Conservation (phyloP, 176 grass and related monocot genomes). For the Cenchrus fungigraminus region DNA sequence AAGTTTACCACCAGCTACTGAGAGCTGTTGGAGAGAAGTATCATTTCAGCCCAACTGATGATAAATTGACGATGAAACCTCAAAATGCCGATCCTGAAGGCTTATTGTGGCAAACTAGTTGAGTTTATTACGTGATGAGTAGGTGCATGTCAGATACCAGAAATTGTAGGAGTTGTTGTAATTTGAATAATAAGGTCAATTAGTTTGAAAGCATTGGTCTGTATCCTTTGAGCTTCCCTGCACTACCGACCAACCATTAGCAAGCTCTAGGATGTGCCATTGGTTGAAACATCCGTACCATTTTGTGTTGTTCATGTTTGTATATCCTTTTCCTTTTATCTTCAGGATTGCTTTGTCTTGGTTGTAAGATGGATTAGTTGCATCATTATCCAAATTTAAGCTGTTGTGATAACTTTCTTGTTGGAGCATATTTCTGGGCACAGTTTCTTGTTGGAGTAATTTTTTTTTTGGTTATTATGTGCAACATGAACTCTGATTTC, state of each 20-base stretch:
- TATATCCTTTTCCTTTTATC: constrained; percentile 33
- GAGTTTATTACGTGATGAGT: not conserved
- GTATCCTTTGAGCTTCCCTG: too few relatives aligned
- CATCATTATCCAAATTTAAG: not conserved
- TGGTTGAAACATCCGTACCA: too few relatives aligned
- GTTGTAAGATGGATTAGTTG: constrained; percentile 19
- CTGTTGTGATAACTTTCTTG: not conserved
- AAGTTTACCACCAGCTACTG: constrained; percentile 81
- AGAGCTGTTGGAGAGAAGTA: constrained; percentile 84
- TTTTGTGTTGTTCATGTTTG: not conserved
- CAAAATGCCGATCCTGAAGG: constrained; percentile 42
- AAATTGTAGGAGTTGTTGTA: not conserved
- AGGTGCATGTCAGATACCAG: not conserved
- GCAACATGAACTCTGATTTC: too few relatives aligned
- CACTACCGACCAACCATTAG: too few relatives aligned
- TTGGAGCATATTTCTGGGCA: too few relatives aligned
- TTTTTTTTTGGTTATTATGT: too few relatives aligned
- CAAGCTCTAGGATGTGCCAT: too few relatives aligned
- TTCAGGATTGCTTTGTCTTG: not conserved
- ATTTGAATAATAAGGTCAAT: constrained; percentile 19
- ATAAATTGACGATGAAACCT: constrained; percentile 57
- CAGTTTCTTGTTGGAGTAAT: too few relatives aligned
- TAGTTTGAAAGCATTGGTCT: not conserved
- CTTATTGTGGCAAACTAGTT: constrained; percentile 83
- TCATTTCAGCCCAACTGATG: constrained; percentile 71